Percentiles rank a stretch among this genome's conserved stretches.
Conservation (phyloP, 2,329 filamentous ascomycete species). For the Colletotrichum neosansevieriae region DNA sequence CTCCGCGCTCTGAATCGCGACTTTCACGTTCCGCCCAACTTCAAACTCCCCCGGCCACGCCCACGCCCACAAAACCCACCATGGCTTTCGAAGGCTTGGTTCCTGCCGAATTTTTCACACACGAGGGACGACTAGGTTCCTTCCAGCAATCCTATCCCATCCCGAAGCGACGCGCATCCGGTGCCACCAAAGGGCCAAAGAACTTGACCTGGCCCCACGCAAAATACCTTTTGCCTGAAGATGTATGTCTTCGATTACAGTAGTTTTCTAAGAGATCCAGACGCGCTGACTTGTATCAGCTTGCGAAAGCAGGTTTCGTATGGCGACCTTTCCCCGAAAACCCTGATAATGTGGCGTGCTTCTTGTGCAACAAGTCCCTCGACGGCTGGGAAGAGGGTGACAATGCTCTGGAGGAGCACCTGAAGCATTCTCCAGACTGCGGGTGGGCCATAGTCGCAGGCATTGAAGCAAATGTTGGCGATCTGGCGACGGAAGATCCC, state of each 20-base stretch:
- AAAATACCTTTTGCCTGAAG: slow-evolving; percentile 70
- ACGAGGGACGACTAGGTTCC: slow-evolving; percentile 82
- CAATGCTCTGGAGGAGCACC: slow-evolving; percentile 84
- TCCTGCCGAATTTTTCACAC: slow-evolving; percentile 67
- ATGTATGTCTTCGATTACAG: slow-evolving; percentile 56
- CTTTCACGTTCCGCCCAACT: neutral
- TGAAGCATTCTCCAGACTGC: slow-evolving; percentile 84
- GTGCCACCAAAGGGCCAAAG: slow-evolving; percentile 69
- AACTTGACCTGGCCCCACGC: slow-evolving; percentile 81
- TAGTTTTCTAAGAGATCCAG: slow-evolving; percentile 29
- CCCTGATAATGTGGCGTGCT: slow-evolving; percentile 91
- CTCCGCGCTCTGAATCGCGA: slow-evolving; percentile 25
- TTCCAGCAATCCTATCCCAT: slow-evolving; percentile 76
- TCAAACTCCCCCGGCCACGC: neutral
- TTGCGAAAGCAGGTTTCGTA: slow-evolving; percentile 92
- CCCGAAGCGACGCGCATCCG: slow-evolving; percentile 78
- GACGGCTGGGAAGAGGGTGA: slow-evolving; percentile 95
- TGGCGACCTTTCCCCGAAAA: slow-evolving; percentile 81
- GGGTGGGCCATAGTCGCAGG: slow-evolving; percentile 84
- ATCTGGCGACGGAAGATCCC: slow-evolving; percentile 79
- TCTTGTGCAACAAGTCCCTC: slow-evolving; percentile 84
- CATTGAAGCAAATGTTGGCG: slow-evolving; percentile 71
- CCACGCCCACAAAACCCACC: neutral
- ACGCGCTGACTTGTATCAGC: slow-evolving; percentile 59
- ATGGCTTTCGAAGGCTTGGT: slow-evolving; percentile 42